Base-by-base conservation (phyloP, 768 basidiomycete species). In the Naganishia randhawae region DNA sequence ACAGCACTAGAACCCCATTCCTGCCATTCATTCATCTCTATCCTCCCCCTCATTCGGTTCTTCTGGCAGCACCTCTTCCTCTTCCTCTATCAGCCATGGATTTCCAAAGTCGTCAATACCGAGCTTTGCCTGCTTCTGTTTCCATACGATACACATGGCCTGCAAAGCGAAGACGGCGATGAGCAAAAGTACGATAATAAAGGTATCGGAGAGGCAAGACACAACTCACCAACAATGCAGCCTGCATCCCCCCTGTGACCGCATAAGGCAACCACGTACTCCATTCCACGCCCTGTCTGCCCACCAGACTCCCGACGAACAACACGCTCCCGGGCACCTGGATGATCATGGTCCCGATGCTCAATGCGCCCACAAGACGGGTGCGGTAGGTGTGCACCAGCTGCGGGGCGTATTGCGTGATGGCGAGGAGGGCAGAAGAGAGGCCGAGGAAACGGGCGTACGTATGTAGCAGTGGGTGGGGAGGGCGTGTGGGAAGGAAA, bases 331-430 rank as follows among this genome's bases (percentile, higher is more conserved):
- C 94, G 3, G 93, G 93, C 14, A 86, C 91, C 80, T 98, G 95
- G 17, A 99, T 90, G 54, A 86, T 81, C 95, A 99, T 97, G 87
- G 92, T 97, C 0, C 89, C 89, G 66, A 99, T 90, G 75, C 91
- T 93, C 17, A 98, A 82, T 0, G 92, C 92, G 2, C 95, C 95
- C 10, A 98, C 93, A 14, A 95, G 85, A 74, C 87, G 89, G 33
- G 85, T 79, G 5, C 81, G 82, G 73, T 88, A 96, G 0, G 94
- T 98, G 69, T 88, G 86, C 14, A 85, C 72, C 29, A 99, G 82
- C 78, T 96, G 94, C 0, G 95, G 94, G 0, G 87, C 84, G 70
- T 97, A 99, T 79, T 99, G 94, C 6, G 89, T 81, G 4, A 86
- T 85, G 0, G 92, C 89, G 6, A 96, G 85, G 0, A 87, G 41